Evolutionary conservation across 164 flowering plant genomes (phyloP), one percentile per base, ranked within the genome.

Genomic region (Tetrastigma voinierianum): DNA sequence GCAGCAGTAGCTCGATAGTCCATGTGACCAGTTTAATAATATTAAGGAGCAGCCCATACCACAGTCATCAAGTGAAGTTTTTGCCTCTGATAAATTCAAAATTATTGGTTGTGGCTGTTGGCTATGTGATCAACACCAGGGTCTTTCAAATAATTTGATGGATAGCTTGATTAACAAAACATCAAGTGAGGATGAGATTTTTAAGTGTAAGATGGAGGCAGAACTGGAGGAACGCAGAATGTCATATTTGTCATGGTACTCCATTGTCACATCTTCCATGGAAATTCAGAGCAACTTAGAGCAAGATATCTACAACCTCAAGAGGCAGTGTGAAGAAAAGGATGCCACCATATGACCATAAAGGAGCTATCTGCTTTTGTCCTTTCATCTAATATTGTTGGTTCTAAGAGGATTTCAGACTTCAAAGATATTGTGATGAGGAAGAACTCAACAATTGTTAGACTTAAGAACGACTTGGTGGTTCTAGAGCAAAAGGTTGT

Each of bases 151-250:
- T 49, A 73, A 70, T 17, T 47, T 60, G 15, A 20, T 13, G 84
- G 75, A 49, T 46, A 64, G 67, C 48, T 40, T 60, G 7, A 47
- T 48, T n/a, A 61, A 15, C 40, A 82, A 77, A 64, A 64, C 51
- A 55, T 59, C 58, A 11, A 17, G 56, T 49, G 83, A 70, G 47
- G 81, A 80, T 64, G 85, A 87, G 51, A 61, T 74, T 69, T 63
- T 80, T 20, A 80, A 79, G 53, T 73, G 44, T 58, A 80, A 84
- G 70, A 51, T 64, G 73, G 77, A 51, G 18, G 78, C 64, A 40
- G 90, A 81, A 75, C 96, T 72, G 76, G 98, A 94, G 80, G 97
- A 94, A 71, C 87, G 93, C 4, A 89, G 97, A 23, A 87, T 91
- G 93, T 94, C 98, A n/a, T n/a, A 83, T 71, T 79, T 91, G n/a